Base-by-base conservation (phyloP, 2,329 filamentous ascomycete species). In the Pezicula radicicola region DNA sequence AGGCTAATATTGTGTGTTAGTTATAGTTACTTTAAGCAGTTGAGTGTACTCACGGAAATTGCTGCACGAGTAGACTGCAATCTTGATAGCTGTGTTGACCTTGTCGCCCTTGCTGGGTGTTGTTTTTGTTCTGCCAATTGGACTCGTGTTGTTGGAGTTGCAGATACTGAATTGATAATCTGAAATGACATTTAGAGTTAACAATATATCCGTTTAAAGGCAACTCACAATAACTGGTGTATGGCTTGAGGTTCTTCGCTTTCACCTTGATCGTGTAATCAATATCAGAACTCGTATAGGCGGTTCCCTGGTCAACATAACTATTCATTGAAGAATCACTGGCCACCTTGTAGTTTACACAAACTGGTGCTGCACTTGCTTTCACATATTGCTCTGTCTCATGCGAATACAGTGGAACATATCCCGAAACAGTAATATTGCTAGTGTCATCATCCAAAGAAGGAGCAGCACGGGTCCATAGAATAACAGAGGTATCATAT, bases 41-140 rank as follows among this genome's bases (percentile, higher is more conserved):
- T 46, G 21, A 37, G 12, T 15, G 43, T 19, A 66, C 76, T 46
- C 64, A 80, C 79, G 81, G 58, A 78, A 88, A 66, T 89, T 90
- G 59, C 75, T 78, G 72, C 87, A 90, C 2, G 84, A 89, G 65
- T 86, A 90, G 1, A 91, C 77, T 2, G 85, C 86, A 50, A 90
- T 73, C 37, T 75, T 80, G 50, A 90, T 71, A n/a, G 63, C 59
- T 16, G 77, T 70, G 1, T 76, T 72, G 6, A 85, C 76, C 21
- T 80, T 72, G 49, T 86, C 80, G 15, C 79, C 71, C 13, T 74
- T 71, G 2, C 69, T 66, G 3, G 87, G 86, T 4, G 83, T 80
- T 0, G 87, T 89, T 72, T 89, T 90, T 21, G 87, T 90, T 10
- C 83, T 74, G 13, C 87, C 87, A 21, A 89, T 47, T 0, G 82